A percentile compares a stretch with the other conserved stretches of the same genome.
phyloP scores from a whole-genome alignment of 441 rosid species.

The Oxalis stricta region DNA sequence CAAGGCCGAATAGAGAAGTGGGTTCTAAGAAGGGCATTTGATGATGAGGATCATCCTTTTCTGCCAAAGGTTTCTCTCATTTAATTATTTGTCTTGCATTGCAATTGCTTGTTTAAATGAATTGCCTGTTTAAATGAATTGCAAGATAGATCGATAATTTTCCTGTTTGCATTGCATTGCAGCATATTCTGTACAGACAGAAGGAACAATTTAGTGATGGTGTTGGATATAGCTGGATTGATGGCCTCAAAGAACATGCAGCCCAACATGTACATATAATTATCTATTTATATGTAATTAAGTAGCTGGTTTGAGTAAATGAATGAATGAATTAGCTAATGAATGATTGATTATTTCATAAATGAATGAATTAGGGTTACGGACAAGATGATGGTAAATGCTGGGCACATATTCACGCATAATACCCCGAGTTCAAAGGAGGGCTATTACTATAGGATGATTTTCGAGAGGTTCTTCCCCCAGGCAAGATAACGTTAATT shows the following conservation, averaged over 20 bases:
- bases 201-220: conserved; percentile 93
- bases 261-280: conserved; percentile 32
- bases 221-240: conserved; percentile 92
- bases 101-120: no score
- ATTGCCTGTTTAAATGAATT: no score
- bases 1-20: conserved; percentile 81
- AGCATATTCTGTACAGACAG: conserved; percentile 82
- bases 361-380: no score
- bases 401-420: conserved; percentile 53
- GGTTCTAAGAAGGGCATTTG: conserved; percentile 72
- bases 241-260: conserved; percentile 82
- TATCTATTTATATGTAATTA: no score
- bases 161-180: conserved; percentile 13
- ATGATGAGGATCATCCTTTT: conserved; percentile 59
- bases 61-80: conserved; percentile 73
- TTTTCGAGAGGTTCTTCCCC: conserved; percentile 79
- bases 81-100: no score
- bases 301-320: no score
- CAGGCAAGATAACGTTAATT: conserved; percentile 31
- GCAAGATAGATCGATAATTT: no score
- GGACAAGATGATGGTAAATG: conserved; percentile 69
- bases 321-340: no score
- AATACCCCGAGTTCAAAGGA: conserved; percentile 75
- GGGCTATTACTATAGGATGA: conserved; percentile 78
- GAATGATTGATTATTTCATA: no score